Conservation (phyloP, 2,329 filamentous ascomycete genomes). For the Botrytis pseudocinerea region DNA sequence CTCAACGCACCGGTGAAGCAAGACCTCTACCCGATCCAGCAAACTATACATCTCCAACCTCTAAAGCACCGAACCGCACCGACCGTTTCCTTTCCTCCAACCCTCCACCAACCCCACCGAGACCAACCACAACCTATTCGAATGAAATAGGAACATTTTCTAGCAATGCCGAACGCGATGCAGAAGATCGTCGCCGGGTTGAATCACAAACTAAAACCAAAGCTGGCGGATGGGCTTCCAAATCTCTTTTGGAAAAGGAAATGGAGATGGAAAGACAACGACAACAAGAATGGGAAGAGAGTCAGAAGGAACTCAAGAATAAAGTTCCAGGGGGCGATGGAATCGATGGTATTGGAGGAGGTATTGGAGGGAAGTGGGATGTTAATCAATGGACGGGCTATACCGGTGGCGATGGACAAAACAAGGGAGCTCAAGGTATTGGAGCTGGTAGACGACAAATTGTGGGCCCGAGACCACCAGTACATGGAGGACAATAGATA, state of each 20-base stretch:
- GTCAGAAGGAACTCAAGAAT: conserved; percentile 60
- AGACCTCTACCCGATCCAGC: conserved; percentile 44
- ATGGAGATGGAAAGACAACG: conserved; percentile 61
- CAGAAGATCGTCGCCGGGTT: conserved; percentile 51
- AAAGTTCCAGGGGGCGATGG: conserved; percentile 49
- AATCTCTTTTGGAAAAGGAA: conserved; percentile 58
- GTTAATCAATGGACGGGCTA: conserved; percentile 59
- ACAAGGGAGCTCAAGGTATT: conserved; percentile 63
- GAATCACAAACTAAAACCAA: conserved; percentile 53
- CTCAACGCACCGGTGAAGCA: conserved; percentile 39
- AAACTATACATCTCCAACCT: conserved; percentile 36
- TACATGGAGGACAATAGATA: background rate
- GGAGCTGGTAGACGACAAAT: conserved; percentile 74
- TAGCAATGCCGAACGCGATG: conserved; percentile 49
- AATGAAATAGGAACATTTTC: conserved; percentile 44
- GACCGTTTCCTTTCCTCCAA: conserved; percentile 52
- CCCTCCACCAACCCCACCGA: conserved; percentile 44
- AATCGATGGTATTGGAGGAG: conserved; percentile 65
- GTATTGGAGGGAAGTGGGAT: conserved; percentile 70
- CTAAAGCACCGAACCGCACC: conserved; percentile 45
- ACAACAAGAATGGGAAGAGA: conserved; percentile 69
- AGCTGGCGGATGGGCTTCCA: conserved; percentile 53
- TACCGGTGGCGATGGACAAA: conserved; percentile 74
- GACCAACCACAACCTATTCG: conserved; percentile 44
- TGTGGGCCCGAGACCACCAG: conserved; percentile 70